Evolutionary conservation across 2,329 filamentous ascomycete species (phyloP).

Genomic region (Aspergillaceae sp.): DNA sequence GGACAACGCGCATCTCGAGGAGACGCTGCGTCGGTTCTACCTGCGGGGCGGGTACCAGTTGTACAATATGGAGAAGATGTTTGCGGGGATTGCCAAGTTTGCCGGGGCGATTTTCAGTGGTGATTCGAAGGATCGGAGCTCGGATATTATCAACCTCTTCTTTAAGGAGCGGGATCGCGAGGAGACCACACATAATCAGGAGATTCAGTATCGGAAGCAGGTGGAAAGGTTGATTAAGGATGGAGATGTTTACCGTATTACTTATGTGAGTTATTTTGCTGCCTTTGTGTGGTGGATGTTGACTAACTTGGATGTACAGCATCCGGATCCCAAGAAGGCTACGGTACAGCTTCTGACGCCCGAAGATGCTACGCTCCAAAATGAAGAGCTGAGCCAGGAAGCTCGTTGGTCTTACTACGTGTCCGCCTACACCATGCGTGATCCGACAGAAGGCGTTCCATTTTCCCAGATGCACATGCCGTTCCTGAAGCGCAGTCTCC

Average conservation of each 20-base stretch:
- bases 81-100: conserved; percentile 71
- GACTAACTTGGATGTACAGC: conserved; percentile 35
- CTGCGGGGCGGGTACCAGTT: conserved; percentile 84
- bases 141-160: conserved; percentile 82
- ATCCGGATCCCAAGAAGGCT: conserved; percentile 59
- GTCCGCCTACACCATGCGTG: conserved; percentile 78
- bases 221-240: conserved; percentile 91
- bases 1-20: conserved; percentile 77
- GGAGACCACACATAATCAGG: conserved; percentile 79
- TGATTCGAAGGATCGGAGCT: conserved; percentile 87
- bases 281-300: conserved; percentile 10
- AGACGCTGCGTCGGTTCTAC: conserved; percentile 85
- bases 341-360: conserved; percentile 77
- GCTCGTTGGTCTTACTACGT: conserved; percentile 89
- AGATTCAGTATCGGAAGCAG: conserved; percentile 83
- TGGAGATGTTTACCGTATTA: conserved; percentile 79
- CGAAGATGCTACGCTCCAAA: conserved; percentile 71
- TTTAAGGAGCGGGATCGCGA: conserved; percentile 71
- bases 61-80: conserved; percentile 84
- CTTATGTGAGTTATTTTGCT: conserved; percentile 61
- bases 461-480: conserved; percentile 58
- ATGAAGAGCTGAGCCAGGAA: conserved; percentile 56
- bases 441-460: conserved; percentile 73
- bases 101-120: conserved; percentile 74
- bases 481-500: conserved; percentile 63